phyloP scores from a whole-genome alignment of 495 filamentous ascomycete genomes.

The Aspergillus bertholletiae region DNA sequence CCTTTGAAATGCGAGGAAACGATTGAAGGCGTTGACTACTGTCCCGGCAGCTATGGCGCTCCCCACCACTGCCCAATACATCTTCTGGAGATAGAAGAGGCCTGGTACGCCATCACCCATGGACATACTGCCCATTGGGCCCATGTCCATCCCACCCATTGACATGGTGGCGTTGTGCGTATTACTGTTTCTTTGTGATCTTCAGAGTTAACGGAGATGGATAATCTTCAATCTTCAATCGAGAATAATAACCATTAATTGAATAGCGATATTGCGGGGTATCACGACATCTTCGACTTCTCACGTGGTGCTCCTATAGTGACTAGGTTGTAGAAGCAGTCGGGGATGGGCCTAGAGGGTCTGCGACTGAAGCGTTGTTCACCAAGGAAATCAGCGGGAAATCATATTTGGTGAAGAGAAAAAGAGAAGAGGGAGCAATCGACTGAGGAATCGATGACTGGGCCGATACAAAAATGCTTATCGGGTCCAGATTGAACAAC shows the following conservation, averaged over 20 bases:
- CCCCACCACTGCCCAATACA: slow-evolving; percentile 62
- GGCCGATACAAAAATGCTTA: not conserved
- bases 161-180: slow-evolving; percentile 2
- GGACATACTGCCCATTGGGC: slow-evolving; percentile 37
- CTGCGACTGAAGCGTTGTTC: no score
- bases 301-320: not conserved
- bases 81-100: slow-evolving; percentile 45
- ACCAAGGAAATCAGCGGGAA: no score
- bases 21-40: slow-evolving; percentile 46
- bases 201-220: not conserved
- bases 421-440: not conserved
- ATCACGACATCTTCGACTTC: slow-evolving; percentile 1
- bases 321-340: not conserved
- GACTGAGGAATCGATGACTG: not conserved
- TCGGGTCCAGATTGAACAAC: not conserved
- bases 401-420: not conserved
- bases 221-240: not conserved
- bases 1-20: slow-evolving; percentile 46
- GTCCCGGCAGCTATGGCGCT: slow-evolving; percentile 50
- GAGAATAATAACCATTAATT: no score
- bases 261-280: no score
- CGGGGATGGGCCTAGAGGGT: not conserved
- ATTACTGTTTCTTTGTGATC: not conserved
- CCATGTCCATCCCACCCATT: slow-evolving; percentile 8
- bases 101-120: slow-evolving; percentile 45